Percentiles rank a stretch among this genome's conserved stretches.
phyloP scores from a whole-genome alignment of 2,329 filamentous ascomycete genomes.

The Aspergillus sp. region DNA sequence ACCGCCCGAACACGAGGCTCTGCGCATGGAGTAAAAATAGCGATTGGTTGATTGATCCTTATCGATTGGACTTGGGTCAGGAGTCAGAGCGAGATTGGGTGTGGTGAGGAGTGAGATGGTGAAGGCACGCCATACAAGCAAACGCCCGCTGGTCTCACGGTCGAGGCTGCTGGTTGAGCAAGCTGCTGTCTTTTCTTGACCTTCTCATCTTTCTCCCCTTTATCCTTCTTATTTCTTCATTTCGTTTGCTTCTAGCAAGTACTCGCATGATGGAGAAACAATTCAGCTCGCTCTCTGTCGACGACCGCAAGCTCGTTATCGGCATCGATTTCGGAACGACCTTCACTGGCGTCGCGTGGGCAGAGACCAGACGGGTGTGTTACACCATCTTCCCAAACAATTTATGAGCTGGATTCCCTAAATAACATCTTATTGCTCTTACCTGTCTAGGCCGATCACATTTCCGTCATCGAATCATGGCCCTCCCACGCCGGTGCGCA shows the following conservation, averaged over 20 bases:
- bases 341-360: conserved; percentile 11
- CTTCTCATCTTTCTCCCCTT: not conserved
- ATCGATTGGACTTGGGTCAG: not conserved
- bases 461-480: conserved; percentile 12
- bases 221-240: not conserved
- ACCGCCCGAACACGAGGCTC: not conserved
- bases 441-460: conserved; percentile 1
- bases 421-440: not conserved
- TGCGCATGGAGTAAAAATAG: not conserved
- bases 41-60: not conserved
- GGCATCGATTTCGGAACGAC: conserved; percentile 10
- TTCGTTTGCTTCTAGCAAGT: not conserved
- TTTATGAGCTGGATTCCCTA: not conserved
- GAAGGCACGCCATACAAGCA: not conserved
- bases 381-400: not conserved
- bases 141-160: not conserved
- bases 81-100: too few relatives aligned
- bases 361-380: conserved; percentile 7
- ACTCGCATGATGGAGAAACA: conserved; percentile 3
- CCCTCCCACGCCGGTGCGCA: conserved; percentile 1
- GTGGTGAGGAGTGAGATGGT: too few relatives aligned
- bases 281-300: not conserved
- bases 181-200: not conserved
- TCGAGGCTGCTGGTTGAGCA: not conserved
- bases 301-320: conserved; percentile 10